Evolutionary conservation across 805 yeast genomes (phyloP), one percentile per base, ranked within the genome.

Genomic region (Candida argentea): DNA sequence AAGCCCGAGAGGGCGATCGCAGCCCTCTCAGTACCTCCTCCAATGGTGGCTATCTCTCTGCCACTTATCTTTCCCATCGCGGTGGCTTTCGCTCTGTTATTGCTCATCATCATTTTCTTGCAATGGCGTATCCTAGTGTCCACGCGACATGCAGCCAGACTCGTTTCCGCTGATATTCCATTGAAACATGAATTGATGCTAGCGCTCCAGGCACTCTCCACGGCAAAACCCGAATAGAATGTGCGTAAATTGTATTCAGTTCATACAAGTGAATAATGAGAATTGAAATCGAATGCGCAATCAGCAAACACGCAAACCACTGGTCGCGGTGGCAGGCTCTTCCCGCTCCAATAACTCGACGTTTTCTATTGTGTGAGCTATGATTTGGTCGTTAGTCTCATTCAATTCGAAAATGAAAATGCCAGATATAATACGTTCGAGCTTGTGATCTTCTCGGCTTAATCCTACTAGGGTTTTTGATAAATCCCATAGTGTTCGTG

Each of bases 361-460:
- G 39, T 75, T 67, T 39, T 80, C 89, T 18, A 80, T 62, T 2
- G 81, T 74, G 43, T 78, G 83, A 4, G 73, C 82, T 5, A 60
- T 25, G 19, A 80, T 69, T 34, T 58, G 46, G 32, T 69, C 65
- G 43, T 76, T 74, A n/a, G 57, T 53, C 14, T 62, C 63, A 40
- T 65, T 71, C 32, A 80, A 56, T 42, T 79, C 87, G 43, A 78
- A 78, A 5, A 76, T 61, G 41, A 79, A 79, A 3, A 74, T 47
- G 2, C 87, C 89, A 30, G 56, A 52, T 4, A 61, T 46, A 3
- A 65, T 52, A 23, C 74, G 38, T 34, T 69, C 68, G 20, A 59
- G 36, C 22, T 47, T 45, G 24, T 39, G 33, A 14, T 39, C 41
- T 11, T 39, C 46, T 14, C 42, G 40, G 14, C 45, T 47, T 29